Conservation (phyloP, 2,329 filamentous ascomycete species). For the Aspergillus sp. region DNA sequence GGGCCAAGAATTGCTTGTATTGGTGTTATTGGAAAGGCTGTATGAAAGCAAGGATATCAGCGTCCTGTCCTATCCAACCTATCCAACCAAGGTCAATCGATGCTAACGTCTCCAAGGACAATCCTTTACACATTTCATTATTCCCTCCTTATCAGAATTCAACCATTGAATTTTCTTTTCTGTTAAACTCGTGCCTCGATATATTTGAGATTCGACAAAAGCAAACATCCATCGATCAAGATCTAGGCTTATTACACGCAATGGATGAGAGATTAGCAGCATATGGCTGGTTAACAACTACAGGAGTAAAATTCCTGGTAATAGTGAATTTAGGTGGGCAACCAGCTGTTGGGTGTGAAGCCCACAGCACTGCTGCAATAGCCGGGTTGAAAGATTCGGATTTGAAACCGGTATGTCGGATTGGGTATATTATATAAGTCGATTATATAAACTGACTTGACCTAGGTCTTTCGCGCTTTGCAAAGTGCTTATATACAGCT, state of each 20-base stretch:
- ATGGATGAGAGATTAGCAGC: constrained; percentile 88
- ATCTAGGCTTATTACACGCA: constrained; percentile 86
- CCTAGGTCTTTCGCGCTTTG: constrained; percentile 77
- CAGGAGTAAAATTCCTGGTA: constrained; percentile 83
- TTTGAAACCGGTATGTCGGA: constrained; percentile 65
- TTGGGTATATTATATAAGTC: constrained; percentile 1
- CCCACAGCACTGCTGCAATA: constrained; percentile 36
- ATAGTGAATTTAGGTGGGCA: constrained; percentile 86
- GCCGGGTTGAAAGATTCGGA: constrained; percentile 79
- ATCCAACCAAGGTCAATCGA: background rate
- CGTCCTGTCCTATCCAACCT: background rate
- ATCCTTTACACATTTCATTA: constrained; percentile 87
- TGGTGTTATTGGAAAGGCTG: constrained; percentile 88
- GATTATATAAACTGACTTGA: constrained; percentile 2
- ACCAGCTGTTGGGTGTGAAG: constrained; percentile 30
- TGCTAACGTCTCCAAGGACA: constrained; percentile 62
- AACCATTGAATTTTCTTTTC: constrained; percentile 77
- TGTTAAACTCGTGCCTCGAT: constrained; percentile 53
- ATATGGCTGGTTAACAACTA: constrained; percentile 96
- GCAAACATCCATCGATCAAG: constrained; percentile 68
- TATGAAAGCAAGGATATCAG: constrained; percentile 38
- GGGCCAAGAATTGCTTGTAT: constrained; percentile 83
- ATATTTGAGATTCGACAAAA: constrained; percentile 84
- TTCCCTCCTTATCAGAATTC: constrained; percentile 69
- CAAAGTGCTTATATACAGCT: constrained; percentile 88